Conservation (phyloP, 768 basidiomycete genomes). For the Phlebiopsis gigantea region DNA sequence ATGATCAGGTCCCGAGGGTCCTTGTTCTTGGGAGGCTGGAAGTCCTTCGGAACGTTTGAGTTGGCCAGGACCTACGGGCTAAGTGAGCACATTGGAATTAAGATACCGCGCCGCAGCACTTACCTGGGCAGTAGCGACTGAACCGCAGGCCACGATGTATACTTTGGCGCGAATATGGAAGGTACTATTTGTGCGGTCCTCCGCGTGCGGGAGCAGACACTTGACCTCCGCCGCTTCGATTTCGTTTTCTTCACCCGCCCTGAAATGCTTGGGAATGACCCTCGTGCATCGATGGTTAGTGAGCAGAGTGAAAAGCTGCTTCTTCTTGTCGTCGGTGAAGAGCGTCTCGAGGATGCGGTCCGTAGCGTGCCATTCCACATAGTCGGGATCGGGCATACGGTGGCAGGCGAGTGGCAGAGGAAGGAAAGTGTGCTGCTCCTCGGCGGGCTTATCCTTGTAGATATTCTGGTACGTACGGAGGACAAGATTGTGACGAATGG, state of each 20-base stretch:
- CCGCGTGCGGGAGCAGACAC: conserved; percentile 2
- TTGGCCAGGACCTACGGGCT: conserved; percentile 19
- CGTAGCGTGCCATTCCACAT: conserved; percentile 21
- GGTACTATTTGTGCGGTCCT: not conserved
- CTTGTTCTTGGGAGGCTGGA: not conserved
- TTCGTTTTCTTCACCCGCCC: not conserved
- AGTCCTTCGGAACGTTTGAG: conserved; percentile 8
- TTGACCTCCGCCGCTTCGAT: not conserved
- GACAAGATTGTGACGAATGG: conserved; percentile 22
- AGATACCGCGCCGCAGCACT: not conserved
- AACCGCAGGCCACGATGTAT: conserved; percentile 17
- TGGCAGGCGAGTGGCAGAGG: conserved; percentile 21
- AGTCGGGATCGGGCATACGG: conserved; percentile 14
- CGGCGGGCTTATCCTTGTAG: not conserved
- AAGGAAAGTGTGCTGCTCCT: conserved; percentile 5
- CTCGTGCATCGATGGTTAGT: conserved; percentile 17
- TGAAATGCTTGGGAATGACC: not conserved
- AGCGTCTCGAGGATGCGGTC: conserved; percentile 14
- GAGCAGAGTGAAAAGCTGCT: conserved; percentile 12
- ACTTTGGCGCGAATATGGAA: conserved; percentile 11
- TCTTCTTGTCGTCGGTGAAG: conserved; percentile 4
- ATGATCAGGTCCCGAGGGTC: not conserved
- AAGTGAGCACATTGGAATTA: not conserved
- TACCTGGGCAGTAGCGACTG: conserved; percentile 18
- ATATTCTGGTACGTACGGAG: conserved; percentile 12